A percentile compares a stretch with the other conserved stretches of the same genome.
These are phyloP conservation scores for Phyllosticta capitalensis DNA, from an alignment of 2,329 filamentous ascomycete genomes.

Conservation along the genomic window DNA sequence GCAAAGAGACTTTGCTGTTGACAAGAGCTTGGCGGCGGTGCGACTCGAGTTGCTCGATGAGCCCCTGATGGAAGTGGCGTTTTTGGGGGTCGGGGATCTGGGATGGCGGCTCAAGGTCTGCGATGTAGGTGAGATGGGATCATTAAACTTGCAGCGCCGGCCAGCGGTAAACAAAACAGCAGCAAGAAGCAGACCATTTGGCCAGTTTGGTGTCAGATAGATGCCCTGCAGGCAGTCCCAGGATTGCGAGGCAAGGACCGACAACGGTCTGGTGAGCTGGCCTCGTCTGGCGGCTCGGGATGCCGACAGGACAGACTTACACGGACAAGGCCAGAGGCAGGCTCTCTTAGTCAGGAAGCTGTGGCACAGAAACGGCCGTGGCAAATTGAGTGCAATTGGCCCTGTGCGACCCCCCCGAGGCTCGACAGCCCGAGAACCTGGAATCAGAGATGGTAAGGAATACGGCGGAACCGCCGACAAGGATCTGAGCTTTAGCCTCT, in stretches of 20 bases:
- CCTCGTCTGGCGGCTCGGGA: neutral
- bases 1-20: neutral
- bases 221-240: neutral
- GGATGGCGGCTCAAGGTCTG: neutral
- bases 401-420: neutral
- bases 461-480: neutral
- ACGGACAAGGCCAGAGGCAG: no score
- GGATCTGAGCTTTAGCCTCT: neutral
- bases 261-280: neutral
- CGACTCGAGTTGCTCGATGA: neutral
- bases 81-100: neutral
- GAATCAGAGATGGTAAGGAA: neutral
- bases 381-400: constrained; percentile 7
- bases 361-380: constrained; percentile 8
- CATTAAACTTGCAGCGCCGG: neutral
- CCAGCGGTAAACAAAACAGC: neutral
- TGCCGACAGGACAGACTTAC: neutral
- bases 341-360: neutral
- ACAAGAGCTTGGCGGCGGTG: neutral
- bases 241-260: neutral
- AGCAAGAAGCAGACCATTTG: neutral
- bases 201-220: neutral
- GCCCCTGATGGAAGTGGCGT: neutral
- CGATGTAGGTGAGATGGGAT: neutral
- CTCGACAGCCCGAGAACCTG: neutral